phyloP scores from a whole-genome alignment of 2,329 filamentous ascomycete genomes.

The Aspergillus tanneri region DNA sequence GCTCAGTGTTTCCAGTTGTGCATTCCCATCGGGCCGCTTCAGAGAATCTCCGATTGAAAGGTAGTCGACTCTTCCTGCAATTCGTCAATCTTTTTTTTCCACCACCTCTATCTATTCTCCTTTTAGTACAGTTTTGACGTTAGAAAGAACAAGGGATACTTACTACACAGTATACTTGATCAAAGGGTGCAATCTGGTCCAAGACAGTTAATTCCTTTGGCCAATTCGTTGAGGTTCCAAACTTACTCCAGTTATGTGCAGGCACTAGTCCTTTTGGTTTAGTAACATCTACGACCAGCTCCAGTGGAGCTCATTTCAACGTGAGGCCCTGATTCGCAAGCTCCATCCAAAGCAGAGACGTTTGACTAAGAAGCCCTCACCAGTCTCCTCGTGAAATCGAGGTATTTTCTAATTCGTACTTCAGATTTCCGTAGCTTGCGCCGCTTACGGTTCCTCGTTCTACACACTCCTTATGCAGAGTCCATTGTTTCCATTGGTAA shows the following conservation, averaged over 20 bases:
- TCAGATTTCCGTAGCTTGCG: not conserved
- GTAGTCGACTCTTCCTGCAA: too few species aligned
- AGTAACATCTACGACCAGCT: slow-evolving; percentile 6
- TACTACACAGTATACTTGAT: too few species aligned
- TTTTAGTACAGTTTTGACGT: too few species aligned
- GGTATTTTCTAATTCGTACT: slow-evolving; percentile 10
- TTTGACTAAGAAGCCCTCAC: slow-evolving; percentile 11
- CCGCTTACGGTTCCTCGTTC: not conserved
- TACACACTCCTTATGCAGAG: too few species aligned
- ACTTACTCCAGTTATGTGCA: slow-evolving; percentile 11
- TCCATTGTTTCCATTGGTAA: too few species aligned
- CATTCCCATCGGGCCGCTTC: not conserved
- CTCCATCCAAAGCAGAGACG: slow-evolving; percentile 4
- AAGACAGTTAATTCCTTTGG: not conserved
- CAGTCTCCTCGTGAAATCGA: slow-evolving; percentile 10
- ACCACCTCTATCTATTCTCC: too few species aligned
- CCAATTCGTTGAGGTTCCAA: slow-evolving; percentile 1
- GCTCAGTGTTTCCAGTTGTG: not conserved
- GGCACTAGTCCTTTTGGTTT: slow-evolving; percentile 6
- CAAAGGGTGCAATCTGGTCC: not conserved
- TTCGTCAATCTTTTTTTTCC: too few species aligned
- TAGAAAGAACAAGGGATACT: too few species aligned
- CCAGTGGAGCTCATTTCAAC: slow-evolving; percentile 11
- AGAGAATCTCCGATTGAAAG: not conserved
- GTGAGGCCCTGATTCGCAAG: slow-evolving; percentile 9